Conservation (phyloP, 306 rosid species). For the Mimosa pudica region DNA sequence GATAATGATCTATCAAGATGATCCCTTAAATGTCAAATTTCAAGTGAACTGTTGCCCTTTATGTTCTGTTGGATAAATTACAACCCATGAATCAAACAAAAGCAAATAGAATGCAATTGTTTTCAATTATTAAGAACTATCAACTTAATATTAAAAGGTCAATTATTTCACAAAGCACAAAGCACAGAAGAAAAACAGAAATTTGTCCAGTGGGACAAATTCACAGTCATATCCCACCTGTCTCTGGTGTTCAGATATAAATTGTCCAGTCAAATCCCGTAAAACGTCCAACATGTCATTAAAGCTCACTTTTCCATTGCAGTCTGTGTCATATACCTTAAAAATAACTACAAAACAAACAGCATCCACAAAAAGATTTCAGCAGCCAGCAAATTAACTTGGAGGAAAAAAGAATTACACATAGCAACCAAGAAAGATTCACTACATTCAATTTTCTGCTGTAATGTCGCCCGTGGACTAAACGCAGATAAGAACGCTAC, state of each 20-base stretch:
- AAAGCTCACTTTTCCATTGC: constrained; percentile 70
- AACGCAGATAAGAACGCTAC: constrained; percentile 75
- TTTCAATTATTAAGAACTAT: not conserved
- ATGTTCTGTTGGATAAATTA: not conserved
- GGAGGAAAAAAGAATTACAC: not conserved
- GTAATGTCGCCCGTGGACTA: constrained; percentile 66
- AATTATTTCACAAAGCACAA: constrained; percentile 1
- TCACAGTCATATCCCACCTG: constrained; percentile 46
- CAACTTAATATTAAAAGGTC: not conserved
- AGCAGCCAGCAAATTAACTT: not conserved
- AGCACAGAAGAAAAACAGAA: not conserved
- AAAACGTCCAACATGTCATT: constrained; percentile 55
- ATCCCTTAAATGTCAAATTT: constrained; percentile 20
- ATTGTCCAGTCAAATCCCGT: constrained; percentile 74
- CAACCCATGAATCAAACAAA: not conserved
- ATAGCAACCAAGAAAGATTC: not conserved
- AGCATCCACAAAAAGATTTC: constrained; percentile 1
- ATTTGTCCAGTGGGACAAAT: not conserved
- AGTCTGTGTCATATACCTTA: constrained; percentile 66
- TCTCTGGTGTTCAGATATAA: constrained; percentile 67
- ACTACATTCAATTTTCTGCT: constrained; percentile 71
- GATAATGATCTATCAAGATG: not conserved
- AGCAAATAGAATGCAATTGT: not conserved
- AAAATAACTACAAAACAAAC: constrained; percentile 59
- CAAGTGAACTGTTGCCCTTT: not conserved